Percentiles rank a stretch among this genome's conserved stretches.
Evolutionary conservation across 768 basidiomycete species (phyloP).

Genomic region (Pisolithus albus): DNA sequence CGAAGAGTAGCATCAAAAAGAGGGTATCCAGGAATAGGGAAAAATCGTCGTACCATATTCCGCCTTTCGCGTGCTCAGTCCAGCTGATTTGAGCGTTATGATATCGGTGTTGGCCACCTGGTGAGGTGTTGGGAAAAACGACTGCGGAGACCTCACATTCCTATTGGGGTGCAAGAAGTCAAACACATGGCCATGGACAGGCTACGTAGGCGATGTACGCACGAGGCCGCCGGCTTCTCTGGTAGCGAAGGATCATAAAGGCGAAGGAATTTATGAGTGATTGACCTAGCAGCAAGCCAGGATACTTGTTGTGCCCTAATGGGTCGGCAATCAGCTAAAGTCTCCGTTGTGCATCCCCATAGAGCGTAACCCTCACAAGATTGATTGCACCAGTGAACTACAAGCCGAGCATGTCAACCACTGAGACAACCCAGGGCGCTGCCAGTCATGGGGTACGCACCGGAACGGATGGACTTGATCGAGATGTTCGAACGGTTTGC

Average conservation of each 20-base stretch:
- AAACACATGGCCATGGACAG: no score
- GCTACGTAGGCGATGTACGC: constrained; percentile 13
- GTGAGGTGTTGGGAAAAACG: constrained; percentile 65
- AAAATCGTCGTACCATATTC: constrained; percentile 61
- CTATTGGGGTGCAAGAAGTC: constrained; percentile 1
- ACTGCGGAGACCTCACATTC: constrained; percentile 18
- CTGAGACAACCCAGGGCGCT: background rate
- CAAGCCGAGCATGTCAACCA: background rate
- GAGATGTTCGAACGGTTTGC: constrained; percentile 70
- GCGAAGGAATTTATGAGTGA: constrained; percentile 71
- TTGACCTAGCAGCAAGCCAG: constrained; percentile 80
- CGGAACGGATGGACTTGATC: constrained; percentile 79
- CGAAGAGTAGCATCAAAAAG: constrained; percentile 1
- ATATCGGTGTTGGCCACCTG: constrained; percentile 60
- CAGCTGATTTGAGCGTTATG: constrained; percentile 58
- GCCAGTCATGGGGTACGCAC: constrained; percentile 28
- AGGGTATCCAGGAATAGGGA: background rate
- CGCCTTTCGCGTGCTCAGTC: constrained; percentile 78
- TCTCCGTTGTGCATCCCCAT: background rate
- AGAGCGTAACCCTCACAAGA: constrained; percentile 45
- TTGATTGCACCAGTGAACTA: constrained; percentile 68
- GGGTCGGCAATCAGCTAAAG: background rate
- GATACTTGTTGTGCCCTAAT: constrained; percentile 74
- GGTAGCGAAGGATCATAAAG: constrained; percentile 70
- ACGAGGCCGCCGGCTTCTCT: constrained; percentile 53